Evolutionary conservation across 805 yeast species (phyloP).

Genomic region (Sugiyamaella floridensis): DNA sequence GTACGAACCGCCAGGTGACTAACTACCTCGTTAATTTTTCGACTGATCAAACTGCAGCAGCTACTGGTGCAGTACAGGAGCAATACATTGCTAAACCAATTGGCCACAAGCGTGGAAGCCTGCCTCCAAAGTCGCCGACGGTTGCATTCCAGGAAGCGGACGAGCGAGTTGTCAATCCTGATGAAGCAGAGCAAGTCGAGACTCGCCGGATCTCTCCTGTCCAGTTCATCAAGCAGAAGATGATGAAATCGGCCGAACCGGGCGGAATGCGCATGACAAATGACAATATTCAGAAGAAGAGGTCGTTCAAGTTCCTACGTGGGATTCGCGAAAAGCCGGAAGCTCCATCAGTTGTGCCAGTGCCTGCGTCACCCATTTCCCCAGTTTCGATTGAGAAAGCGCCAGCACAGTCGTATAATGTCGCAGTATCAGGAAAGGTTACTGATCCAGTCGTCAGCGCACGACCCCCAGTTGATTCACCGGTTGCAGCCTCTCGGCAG

Average conservation of each 20-base stretch:
- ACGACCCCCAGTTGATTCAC: background rate
- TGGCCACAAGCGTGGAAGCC: constrained; percentile 1
- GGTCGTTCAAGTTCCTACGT: constrained; percentile 12
- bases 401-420: background rate
- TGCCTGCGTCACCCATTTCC: background rate
- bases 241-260: background rate
- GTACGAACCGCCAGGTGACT: constrained; percentile 26
- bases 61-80: background rate
- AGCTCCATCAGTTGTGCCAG: background rate
- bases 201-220: constrained; percentile 8
- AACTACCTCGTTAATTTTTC: constrained; percentile 25
- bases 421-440: background rate
- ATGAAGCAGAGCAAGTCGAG: constrained; percentile 4
- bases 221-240: constrained; percentile 9
- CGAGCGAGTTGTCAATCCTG: constrained; percentile 2
- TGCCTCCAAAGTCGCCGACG: constrained; percentile 3
- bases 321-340: constrained; percentile 3
- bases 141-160: constrained; percentile 1
- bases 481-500: too few relatives aligned
- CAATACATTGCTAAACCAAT: background rate
- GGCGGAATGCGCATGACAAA: constrained; percentile 1
- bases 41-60: constrained; percentile 9
- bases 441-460: background rate
- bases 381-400: background rate
- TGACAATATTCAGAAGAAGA: constrained; percentile 9